phyloP scores from a whole-genome alignment of 345 rosid genomes.

The thale cress (Arabidopsis thaliana) region DNA sequence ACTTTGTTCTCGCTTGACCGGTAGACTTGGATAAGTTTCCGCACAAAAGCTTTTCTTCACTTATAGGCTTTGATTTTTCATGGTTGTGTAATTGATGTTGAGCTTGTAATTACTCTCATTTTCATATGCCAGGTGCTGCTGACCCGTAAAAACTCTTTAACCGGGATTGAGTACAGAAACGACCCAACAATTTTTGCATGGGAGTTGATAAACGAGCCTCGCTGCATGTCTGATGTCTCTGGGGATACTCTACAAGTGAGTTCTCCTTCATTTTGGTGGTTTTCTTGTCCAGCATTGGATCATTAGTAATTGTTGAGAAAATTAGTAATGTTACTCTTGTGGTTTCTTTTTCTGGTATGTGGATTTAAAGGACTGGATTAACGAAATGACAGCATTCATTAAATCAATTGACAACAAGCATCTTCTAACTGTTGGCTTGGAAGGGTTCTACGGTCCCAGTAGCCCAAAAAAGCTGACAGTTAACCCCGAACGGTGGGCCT shows the following conservation, averaged over 20 bases:
- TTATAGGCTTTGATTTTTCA: background rate
- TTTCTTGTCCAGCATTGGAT: background rate
- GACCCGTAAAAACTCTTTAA: conserved; percentile 84
- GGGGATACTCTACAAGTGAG: conserved; percentile 95
- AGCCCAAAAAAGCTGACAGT: conserved; percentile 74
- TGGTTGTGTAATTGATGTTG: background rate
- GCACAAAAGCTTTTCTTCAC: background rate
- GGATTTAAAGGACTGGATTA: conserved; percentile 77
- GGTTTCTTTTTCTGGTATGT: conserved; percentile 27
- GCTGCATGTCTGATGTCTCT: conserved; percentile 87
- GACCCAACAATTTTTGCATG: conserved; percentile 93
- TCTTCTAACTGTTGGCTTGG: conserved; percentile 86
- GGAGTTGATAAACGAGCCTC: conserved; percentile 98
- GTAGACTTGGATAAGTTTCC: background rate
- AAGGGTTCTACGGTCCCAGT: conserved; percentile 93
- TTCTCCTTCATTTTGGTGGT: conserved; percentile 24
- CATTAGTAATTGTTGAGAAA: background rate
- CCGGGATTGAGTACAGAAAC: conserved; percentile 84
- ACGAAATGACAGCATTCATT: conserved; percentile 81
- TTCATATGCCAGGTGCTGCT: conserved; percentile 62
- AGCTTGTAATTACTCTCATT: conserved; percentile 24
- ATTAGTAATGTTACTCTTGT: background rate
- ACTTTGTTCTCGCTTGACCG: background rate
- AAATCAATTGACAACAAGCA: conserved; percentile 90
- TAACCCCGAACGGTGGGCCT: conserved; percentile 86